Conservation (phyloP, 208 protist species). For the Trypanosoma conorhini region DNA sequence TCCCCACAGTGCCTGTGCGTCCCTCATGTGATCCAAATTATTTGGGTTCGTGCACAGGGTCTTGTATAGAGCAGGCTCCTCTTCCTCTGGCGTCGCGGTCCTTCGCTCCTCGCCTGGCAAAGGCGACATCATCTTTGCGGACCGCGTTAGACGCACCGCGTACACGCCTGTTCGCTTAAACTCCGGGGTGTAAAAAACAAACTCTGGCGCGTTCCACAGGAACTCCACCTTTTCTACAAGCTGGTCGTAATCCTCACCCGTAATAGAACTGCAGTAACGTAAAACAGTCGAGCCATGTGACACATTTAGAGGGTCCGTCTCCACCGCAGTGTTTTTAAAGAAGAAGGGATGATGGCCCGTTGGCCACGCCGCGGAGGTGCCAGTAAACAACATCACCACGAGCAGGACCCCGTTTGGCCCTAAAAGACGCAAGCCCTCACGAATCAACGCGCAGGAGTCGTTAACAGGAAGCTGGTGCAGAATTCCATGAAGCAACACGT, state of each 20-base stretch:
- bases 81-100: background rate
- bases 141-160: slow-evolving; percentile 21
- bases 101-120: background rate
- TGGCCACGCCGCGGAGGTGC: background rate
- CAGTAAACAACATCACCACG: slow-evolving; percentile 11
- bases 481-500: slow-evolving; percentile 21
- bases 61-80: slow-evolving; percentile 13
- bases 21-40: background rate
- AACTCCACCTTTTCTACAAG: slow-evolving; percentile 20
- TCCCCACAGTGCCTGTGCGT: slow-evolving; percentile 8
- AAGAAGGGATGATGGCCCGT: slow-evolving; percentile 23
- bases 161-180: slow-evolving; percentile 15
- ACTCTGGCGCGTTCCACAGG: slow-evolving; percentile 9
- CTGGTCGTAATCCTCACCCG: background rate
- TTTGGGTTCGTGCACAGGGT: slow-evolving; percentile 8
- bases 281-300: slow-evolving; percentile 2
- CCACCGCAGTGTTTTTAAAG: slow-evolving; percentile 1
- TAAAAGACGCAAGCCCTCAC: slow-evolving; percentile 17
- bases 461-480: background rate
- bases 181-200: slow-evolving; percentile 16
- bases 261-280: slow-evolving; percentile 9
- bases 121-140: background rate
- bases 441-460: slow-evolving; percentile 17
- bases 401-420: slow-evolving; percentile 1
- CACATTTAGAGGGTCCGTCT: background rate